Percentiles rank a stretch among this genome's conserved stretches.
These are phyloP conservation scores for Alternaria solani DNA, from an alignment of 2,329 filamentous ascomycete species.

Conservation along the genomic window DNA sequence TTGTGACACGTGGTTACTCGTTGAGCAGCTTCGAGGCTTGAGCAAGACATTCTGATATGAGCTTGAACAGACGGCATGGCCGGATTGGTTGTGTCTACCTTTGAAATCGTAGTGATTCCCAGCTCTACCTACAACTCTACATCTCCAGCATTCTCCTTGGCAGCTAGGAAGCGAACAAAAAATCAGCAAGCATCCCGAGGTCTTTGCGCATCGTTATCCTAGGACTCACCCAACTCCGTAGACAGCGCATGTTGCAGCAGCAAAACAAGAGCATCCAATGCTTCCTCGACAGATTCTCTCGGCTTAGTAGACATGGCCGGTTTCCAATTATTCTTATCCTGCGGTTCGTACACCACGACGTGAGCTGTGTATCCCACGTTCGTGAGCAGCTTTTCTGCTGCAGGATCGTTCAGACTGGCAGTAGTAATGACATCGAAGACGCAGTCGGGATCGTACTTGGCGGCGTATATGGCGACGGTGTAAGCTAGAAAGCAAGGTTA, in stretches of 20 bases:
- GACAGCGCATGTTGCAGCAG: background rate
- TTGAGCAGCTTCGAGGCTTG: fast-evolving
- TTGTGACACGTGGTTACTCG: too few relatives aligned
- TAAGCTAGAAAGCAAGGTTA: too few relatives aligned
- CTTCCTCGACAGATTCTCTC: background rate
- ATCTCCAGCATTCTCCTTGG: too few relatives aligned
- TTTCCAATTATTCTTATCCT: background rate
- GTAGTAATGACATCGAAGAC: too few relatives aligned
- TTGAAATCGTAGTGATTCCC: too few relatives aligned
- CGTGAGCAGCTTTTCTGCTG: background rate
- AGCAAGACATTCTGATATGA: too few relatives aligned
- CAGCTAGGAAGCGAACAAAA: too few relatives aligned
- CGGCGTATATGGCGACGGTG: too few relatives aligned
- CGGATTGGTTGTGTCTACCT: fast-evolving
- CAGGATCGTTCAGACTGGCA: background rate
- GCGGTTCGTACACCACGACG: background rate
- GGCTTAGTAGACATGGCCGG: background rate
- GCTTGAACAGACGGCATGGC: too few relatives aligned
- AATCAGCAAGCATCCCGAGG: too few relatives aligned
- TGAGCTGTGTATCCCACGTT: background rate
- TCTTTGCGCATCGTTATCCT: background rate
- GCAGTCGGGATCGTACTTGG: too few relatives aligned
- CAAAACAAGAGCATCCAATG: background rate
- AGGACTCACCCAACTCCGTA: background rate
- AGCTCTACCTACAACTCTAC: too few relatives aligned